Evolutionary conservation across 352 stramenopile species (phyloP).

Genomic region (Pythium angustatum): DNA sequence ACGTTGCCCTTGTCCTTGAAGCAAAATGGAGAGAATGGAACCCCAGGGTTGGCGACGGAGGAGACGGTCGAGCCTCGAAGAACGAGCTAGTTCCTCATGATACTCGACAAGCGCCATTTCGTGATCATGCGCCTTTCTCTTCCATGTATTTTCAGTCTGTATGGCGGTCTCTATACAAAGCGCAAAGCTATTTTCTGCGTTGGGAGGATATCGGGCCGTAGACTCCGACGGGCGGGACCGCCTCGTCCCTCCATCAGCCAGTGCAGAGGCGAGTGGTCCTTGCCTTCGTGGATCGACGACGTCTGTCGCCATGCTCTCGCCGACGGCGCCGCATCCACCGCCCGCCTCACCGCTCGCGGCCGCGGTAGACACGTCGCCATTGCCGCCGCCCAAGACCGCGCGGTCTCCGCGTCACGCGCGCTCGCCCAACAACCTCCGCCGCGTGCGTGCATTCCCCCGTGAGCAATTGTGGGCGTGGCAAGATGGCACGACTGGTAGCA

Average conservation of each 20-base stretch:
- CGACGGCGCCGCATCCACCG: neutral
- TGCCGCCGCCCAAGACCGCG: neutral
- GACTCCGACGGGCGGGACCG: too few species aligned
- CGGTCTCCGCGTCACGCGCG: neutral
- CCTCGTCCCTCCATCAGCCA: too few species aligned
- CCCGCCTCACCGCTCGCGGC: neutral
- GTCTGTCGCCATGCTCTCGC: neutral
- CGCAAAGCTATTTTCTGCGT: constrained; percentile 3
- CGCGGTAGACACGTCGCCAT: neutral
- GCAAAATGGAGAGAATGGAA: neutral
- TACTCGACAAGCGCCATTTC: too few species aligned
- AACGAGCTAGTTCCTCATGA: too few species aligned
- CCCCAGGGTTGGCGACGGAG: too few species aligned
- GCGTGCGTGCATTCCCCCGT: constrained; percentile 44
- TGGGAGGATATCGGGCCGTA: too few species aligned
- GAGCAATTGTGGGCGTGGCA: constrained; percentile 63
- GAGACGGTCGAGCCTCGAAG: too few species aligned
- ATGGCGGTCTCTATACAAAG: too few species aligned
- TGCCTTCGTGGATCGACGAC: too few species aligned
- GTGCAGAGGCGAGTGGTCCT: too few species aligned
- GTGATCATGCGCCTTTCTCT: too few species aligned
- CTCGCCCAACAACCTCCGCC: constrained; percentile 13
- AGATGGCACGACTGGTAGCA: constrained; percentile 1
- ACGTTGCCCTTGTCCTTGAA: neutral
- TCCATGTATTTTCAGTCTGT: too few species aligned